phyloP scores from a whole-genome alignment of 2,329 filamentous ascomycete genomes.

The Leptographium galeiforme region DNA sequence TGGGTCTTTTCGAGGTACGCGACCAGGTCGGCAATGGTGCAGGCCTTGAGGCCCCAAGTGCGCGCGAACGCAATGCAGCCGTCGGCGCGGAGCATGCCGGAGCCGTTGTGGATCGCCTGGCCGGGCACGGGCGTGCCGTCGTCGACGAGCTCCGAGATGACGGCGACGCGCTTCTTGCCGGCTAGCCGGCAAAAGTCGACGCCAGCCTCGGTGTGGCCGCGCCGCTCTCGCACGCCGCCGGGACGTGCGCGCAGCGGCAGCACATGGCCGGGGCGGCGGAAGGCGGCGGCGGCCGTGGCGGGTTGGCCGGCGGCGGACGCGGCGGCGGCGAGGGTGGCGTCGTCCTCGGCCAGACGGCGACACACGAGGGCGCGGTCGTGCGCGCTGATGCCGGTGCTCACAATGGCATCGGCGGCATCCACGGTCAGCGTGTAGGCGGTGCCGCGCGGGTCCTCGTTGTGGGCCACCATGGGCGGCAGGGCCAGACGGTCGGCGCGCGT shows the following conservation, averaged over 20 bases:
- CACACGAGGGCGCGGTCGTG: conserved; percentile 77
- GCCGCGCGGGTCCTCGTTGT: conserved; percentile 65
- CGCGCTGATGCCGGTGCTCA: conserved; percentile 83
- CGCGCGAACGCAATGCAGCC: conserved; percentile 78
- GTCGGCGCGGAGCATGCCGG: conserved; percentile 88
- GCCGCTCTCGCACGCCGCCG: conserved; percentile 68
- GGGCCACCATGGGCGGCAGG: conserved; percentile 77
- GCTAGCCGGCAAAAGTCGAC: conserved; percentile 81
- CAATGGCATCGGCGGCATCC: conserved; percentile 58
- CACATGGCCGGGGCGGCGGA: conserved; percentile 80
- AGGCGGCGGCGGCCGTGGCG: conserved; percentile 38
- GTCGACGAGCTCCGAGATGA: conserved; percentile 85
- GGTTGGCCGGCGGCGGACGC: conserved; percentile 27
- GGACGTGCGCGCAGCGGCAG: conserved; percentile 67
- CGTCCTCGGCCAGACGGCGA: conserved; percentile 49
- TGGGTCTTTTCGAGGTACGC: conserved; percentile 65
- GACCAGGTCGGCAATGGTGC: conserved; percentile 87
- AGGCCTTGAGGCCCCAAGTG: conserved; percentile 80
- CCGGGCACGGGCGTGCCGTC: conserved; percentile 64
- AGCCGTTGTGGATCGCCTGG: conserved; percentile 46
- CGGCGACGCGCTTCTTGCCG: conserved; percentile 62
- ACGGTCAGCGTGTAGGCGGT: conserved; percentile 91
- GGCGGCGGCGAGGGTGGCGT: conserved; percentile 6
- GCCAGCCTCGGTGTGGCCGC: conserved; percentile 86
- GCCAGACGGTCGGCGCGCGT: conserved; percentile 55